Evolutionary conservation across 805 yeast genomes (phyloP), one percentile per base, ranked within the genome.

Genomic region (Starmerella floricola): DNA sequence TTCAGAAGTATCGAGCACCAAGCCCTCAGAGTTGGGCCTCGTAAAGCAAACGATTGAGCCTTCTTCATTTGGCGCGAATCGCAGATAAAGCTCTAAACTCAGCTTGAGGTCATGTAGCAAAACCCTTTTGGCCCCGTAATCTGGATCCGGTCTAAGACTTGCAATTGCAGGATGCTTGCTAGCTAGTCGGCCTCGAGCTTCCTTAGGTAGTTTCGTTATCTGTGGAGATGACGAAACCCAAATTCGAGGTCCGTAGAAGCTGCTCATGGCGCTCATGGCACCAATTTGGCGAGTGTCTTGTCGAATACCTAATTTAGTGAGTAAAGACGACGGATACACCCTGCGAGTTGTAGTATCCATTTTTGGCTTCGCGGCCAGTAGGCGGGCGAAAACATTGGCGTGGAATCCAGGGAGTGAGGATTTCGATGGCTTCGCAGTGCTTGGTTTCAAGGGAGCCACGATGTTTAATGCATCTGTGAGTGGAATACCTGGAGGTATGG

Each of bases 291-390:
- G n/a, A n/a, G n/a, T n/a, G n/a, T n/a, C n/a, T n/a, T n/a, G n/a
- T n/a, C n/a, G n/a, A 11, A 54, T 31, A 27, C 62, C 58, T 32
- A 69, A 38, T 17, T 62, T 65, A 1, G 61, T 44, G 34, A 71
- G 47, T 6, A 69, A 42, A 8, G 63, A 64, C 21, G 62, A 55
- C 0, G 76, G 76, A 4, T 65, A 47, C 10, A 59, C 58, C 0
- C 60, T 43, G 30, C 67, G 55, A 0, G 68, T 54, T 0, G 56
- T 31, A 11, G 61, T 51, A 13, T 70, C 72, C 50, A 58, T 56
- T 46, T 78, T 58, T 13, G 65, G 56, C 1, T 74, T 72, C 0
- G 74, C 62, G 0, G 66, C 56, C 8, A 74, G 49, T 1, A 63
- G 15, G 5, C 55, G 46, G 0, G 71, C 73, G 51, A 62, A 67